Conservation (phyloP, 2,329 filamentous ascomycete genomes). For the Eutypa lata region DNA sequence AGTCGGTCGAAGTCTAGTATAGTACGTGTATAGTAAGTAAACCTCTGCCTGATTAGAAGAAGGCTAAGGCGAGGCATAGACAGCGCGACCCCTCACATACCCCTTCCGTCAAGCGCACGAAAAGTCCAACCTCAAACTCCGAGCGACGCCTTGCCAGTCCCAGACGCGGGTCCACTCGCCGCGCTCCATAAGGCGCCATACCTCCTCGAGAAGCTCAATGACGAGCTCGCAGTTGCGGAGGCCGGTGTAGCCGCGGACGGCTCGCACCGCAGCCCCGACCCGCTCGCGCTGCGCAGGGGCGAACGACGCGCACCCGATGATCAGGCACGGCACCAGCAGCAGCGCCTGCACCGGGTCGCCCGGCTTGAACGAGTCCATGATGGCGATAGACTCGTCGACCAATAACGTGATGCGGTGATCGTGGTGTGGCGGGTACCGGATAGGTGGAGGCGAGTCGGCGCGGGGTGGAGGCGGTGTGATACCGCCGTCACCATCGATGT, state of each 20-base stretch:
- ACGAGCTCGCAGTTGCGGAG: conserved; percentile 56
- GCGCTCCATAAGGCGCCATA: conserved; percentile 58
- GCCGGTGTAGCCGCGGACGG: conserved; percentile 56
- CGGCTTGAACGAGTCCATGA: conserved; percentile 54
- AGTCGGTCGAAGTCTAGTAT: too few species aligned
- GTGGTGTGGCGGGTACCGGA: conserved; percentile 44
- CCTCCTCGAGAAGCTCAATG: conserved; percentile 50
- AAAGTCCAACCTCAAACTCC: conserved; percentile 53
- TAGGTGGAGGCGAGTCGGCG: conserved; percentile 43
- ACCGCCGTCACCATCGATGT: conserved; percentile 7
- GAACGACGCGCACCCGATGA: conserved; percentile 61
- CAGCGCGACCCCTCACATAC: too few species aligned
- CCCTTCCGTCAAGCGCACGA: conserved; percentile 38
- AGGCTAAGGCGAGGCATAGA: too few species aligned
- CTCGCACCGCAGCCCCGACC: conserved; percentile 46
- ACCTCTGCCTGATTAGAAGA: too few species aligned
- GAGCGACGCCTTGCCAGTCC: conserved; percentile 62
- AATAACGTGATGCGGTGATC: conserved; percentile 51
- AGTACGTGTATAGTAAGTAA: too few species aligned
- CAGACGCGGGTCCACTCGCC: conserved; percentile 58
- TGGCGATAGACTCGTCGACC: conserved; percentile 53
- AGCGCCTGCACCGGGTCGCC: conserved; percentile 59
- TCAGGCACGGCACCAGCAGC: conserved; percentile 56
- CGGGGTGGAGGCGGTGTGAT: conserved; percentile 12
- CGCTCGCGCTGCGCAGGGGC: conserved; percentile 49